Evolutionary conservation across 2,329 filamentous ascomycete genomes (phyloP), one percentile per base, ranked within the genome.

Genomic region (Fusarium xyrophilum): DNA sequence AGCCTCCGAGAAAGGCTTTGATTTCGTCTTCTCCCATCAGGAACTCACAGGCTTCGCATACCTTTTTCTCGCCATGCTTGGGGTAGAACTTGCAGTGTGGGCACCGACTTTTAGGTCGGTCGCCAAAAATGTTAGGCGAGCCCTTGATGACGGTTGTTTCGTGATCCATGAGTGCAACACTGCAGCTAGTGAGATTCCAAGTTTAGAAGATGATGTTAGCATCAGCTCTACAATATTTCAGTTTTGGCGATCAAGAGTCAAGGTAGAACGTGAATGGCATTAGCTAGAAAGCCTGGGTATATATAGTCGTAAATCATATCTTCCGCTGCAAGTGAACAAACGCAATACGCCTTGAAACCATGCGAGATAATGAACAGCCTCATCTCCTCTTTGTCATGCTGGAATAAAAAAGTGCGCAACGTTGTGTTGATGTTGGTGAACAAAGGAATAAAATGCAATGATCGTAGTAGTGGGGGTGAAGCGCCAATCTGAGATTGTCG

Each of bases 281-380:
- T 70, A 70, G 47, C 48, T 67, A 67, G 48, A 50, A 60, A 50
- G 43, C 36, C 36, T 44, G 67, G 67, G 67, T 69, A 69, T 69
- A 69, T 70, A 67, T 70, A 59, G 54, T 69, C 67, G 47, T 69
- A 60, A 69, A 38, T 69, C 67, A 70, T 69, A 58, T 63, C 50
- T 64, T 53, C 40, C 64, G 33, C 48, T 56, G 33, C 28, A 55
- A 56, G 51, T 70, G 67, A 70, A 69, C 54, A 64, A 67, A 59
- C 46, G 40, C 53, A 38, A 50, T 67, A 46, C 53, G 54, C 57
- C 54, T 51, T 64, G 36, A 54, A 64, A 54, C 53, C 54, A 44
- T 60, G 46, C 46, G 60, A 30, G 66, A 44, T 38, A 53, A 40
- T 56, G 46, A 69, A 67, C 47, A 60, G 27, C 47, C 35, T 33